phyloP scores from a whole-genome alignment of 352 stramenopile species.

The Globisporangium barbulae region DNA sequence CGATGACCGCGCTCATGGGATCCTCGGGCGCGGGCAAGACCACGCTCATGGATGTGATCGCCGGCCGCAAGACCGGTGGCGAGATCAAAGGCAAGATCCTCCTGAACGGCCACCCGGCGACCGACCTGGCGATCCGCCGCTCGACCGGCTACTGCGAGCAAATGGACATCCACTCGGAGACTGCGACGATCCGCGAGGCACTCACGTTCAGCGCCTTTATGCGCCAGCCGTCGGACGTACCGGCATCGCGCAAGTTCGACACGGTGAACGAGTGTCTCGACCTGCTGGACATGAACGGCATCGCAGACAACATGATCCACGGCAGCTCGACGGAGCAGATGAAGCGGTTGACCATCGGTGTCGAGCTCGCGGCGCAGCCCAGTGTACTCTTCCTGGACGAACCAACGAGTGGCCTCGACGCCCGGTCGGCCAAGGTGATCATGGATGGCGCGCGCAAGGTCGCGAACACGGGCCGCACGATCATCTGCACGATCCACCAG shows the following conservation, averaged over 20 bases:
- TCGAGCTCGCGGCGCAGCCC: conserved; percentile 3
- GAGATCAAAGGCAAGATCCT: conserved; percentile 71
- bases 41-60: conserved; percentile 93
- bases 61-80: conserved; percentile 86
- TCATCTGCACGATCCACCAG: no score
- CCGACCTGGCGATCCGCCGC: conserved; percentile 22
- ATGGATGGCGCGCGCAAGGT: no score
- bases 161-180: no score
- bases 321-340: conserved; percentile 20
- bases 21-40: conserved; percentile 79
- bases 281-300: conserved; percentile 17
- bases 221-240: conserved; percentile 27
- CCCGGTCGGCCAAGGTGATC: no score
- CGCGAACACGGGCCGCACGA: no score
- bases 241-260: conserved; percentile 14
- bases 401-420: not conserved
- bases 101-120: conserved; percentile 67
- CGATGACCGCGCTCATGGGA: conserved; percentile 84
- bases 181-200: conserved; percentile 86
- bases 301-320: conserved; percentile 20
- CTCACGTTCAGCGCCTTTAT: conserved; percentile 89
- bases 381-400: conserved; percentile 8
- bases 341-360: conserved; percentile 6
- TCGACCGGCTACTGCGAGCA: conserved; percentile 62
- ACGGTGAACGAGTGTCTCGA: conserved; percentile 17